These are phyloP conservation scores for Avena eriantha DNA, from an alignment of 176 grass and related monocot species.

Conservation along the genomic window DNA sequence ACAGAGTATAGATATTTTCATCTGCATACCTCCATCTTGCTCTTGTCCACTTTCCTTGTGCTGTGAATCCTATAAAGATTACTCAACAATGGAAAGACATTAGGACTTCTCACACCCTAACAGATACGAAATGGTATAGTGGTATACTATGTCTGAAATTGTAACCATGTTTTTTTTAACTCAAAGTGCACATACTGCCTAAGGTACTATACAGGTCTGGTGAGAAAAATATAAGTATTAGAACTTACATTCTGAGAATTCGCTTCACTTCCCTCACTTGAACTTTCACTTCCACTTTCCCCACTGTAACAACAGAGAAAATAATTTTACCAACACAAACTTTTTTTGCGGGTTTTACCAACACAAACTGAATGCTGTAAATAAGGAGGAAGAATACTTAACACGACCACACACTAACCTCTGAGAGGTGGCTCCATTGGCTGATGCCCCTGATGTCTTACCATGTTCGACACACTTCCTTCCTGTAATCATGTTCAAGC, in stretches of 20 bases:
- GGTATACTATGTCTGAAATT: slow-evolving; percentile 7
- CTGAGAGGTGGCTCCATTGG: slow-evolving; percentile 67
- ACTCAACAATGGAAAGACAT: slow-evolving; percentile 31
- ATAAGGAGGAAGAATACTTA: slow-evolving; percentile 26
- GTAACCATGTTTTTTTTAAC: slow-evolving; percentile 7
- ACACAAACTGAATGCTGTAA: slow-evolving; percentile 16
- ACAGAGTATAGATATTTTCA: slow-evolving; percentile 7
- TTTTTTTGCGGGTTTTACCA: slow-evolving; percentile 8
- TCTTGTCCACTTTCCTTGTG: slow-evolving; percentile 78
- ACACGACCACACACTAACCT: slow-evolving; percentile 62
- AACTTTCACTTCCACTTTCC: slow-evolving; percentile 82
- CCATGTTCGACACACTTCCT: slow-evolving; percentile 64
- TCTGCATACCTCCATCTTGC: slow-evolving; percentile 66
- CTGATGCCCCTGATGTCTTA: slow-evolving; percentile 75
- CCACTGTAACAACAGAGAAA: slow-evolving; percentile 72
- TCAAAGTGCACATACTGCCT: background rate
- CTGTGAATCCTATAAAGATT: slow-evolving; percentile 56
- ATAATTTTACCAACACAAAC: background rate
- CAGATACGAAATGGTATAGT: slow-evolving; percentile 19
- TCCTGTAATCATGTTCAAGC: slow-evolving; percentile 92
- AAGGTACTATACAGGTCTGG: background rate
- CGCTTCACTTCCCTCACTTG: slow-evolving; percentile 81
- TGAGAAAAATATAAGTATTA: background rate
- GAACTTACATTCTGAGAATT: slow-evolving; percentile 89
- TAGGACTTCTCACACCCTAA: slow-evolving; percentile 27